Conservation (phyloP, 768 basidiomycete genomes). For the Suillus bovinus region DNA sequence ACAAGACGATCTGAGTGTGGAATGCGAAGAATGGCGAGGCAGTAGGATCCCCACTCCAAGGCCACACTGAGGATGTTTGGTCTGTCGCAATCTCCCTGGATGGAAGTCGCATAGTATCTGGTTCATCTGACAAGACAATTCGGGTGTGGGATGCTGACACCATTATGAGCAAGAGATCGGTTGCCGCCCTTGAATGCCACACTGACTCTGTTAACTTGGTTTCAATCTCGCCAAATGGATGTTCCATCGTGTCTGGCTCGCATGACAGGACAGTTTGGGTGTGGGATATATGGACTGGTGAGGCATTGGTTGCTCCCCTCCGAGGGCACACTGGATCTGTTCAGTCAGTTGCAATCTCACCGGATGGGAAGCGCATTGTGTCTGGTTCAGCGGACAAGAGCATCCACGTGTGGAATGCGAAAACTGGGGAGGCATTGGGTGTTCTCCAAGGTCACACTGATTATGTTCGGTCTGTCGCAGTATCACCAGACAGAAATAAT, state of each 20-base stretch:
- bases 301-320: not conserved
- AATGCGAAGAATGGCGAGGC: no score
- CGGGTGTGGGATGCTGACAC: not conserved
- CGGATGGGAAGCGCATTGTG: not conserved
- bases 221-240: not conserved
- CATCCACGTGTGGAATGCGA: not conserved
- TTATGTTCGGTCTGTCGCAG: not conserved
- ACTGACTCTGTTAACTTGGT: not conserved
- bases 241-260: not conserved
- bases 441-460: not conserved
- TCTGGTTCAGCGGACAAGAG: not conserved
- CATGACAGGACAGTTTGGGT: not conserved
- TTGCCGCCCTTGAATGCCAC: not conserved
- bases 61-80: accelerated
- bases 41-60: not conserved
- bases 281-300: not conserved
- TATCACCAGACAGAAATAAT: not conserved
- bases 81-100: not conserved
- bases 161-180: not conserved
- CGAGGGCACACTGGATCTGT: not conserved
- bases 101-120: not conserved
- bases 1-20: no score
- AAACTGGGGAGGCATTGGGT: not conserved
- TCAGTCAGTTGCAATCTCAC: not conserved
- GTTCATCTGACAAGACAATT: not conserved